phyloP scores from a whole-genome alignment of 495 filamentous ascomycete species.

The Annulohypoxylon moriforme region DNA sequence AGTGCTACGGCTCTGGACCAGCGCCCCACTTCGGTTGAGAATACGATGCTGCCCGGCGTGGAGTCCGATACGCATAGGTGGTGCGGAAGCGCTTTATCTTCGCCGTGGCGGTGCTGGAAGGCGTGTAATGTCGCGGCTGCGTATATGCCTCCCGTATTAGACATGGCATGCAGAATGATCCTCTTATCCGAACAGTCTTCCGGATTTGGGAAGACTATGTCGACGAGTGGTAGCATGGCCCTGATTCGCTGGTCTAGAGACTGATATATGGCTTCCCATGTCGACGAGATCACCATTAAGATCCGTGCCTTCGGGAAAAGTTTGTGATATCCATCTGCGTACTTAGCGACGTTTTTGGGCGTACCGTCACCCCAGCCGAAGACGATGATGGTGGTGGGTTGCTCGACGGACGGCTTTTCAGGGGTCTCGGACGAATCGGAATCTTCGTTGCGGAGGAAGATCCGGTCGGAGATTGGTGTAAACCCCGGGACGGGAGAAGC shows the following conservation, averaged over 20 bases:
- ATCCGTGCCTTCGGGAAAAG: slow-evolving; percentile 60
- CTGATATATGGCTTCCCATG: slow-evolving; percentile 57
- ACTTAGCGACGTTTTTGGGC: slow-evolving; percentile 66
- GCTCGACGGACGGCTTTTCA: slow-evolving; percentile 17
- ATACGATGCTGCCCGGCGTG: slow-evolving; percentile 62
- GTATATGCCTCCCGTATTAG: slow-evolving; percentile 41
- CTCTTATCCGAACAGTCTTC: slow-evolving; percentile 39
- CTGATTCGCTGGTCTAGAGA: slow-evolving; percentile 55
- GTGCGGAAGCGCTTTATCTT: slow-evolving; percentile 57
- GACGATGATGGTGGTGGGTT: slow-evolving; percentile 57
- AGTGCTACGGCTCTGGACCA: slow-evolving; percentile 66
- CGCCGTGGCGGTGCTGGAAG: slow-evolving; percentile 50
- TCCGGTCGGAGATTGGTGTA: slow-evolving; percentile 52
- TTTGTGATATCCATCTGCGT: slow-evolving; percentile 62
- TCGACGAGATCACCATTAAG: slow-evolving; percentile 62
- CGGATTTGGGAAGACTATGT: slow-evolving; percentile 55
- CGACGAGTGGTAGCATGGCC: slow-evolving; percentile 63
- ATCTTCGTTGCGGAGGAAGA: slow-evolving; percentile 50
- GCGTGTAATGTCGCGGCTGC: slow-evolving; percentile 58
- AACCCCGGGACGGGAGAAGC: slow-evolving; percentile 48
- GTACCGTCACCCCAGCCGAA: slow-evolving; percentile 68
- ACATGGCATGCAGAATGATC: slow-evolving; percentile 53
- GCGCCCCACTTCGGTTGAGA: slow-evolving; percentile 58
- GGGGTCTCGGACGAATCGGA: slow-evolving; percentile 24
- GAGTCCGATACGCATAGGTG: slow-evolving; percentile 62